Evolutionary conservation across 176 grass and related monocot species (phyloP).

Genomic region (Triticum timopheevii): DNA sequence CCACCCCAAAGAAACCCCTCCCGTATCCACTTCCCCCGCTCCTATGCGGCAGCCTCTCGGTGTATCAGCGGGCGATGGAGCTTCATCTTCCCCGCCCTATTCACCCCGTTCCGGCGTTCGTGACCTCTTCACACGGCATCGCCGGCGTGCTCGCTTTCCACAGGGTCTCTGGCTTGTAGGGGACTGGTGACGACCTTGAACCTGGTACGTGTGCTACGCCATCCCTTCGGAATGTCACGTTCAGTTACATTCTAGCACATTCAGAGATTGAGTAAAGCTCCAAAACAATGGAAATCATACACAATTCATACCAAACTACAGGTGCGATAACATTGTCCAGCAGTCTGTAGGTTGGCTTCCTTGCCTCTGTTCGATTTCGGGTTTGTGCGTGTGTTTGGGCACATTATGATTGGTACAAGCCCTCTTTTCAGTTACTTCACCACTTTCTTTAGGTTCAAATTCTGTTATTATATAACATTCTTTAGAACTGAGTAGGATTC

Average conservation of each 20-base stretch:
- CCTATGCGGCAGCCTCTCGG: not conserved
- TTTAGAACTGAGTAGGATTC: too few species aligned
- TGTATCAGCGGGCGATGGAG: too few species aligned
- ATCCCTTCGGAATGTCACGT: constrained; percentile 12
- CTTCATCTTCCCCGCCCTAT: constrained; percentile 16
- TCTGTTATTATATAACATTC: too few species aligned
- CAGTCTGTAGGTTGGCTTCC: not conserved
- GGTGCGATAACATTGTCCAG: constrained; percentile 20
- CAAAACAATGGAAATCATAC: not conserved
- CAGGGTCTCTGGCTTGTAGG: not conserved
- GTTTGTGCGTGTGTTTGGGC: too few species aligned
- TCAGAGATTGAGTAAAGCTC: not conserved
- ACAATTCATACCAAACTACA: not conserved
- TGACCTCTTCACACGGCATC: constrained; percentile 14
- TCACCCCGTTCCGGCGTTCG: constrained; percentile 27
- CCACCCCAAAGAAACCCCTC: not conserved
- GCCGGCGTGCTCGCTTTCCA: constrained; percentile 10
- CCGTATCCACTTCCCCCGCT: not conserved
- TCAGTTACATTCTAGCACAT: constrained; percentile 20
- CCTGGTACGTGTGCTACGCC: constrained; percentile 32
- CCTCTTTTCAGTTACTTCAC: too few species aligned
- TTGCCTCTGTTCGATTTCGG: not conserved
- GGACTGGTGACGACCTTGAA: not conserved
- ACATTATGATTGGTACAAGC: too few species aligned
- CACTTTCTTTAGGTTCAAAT: too few species aligned